Base-by-base conservation (phyloP, 2,329 filamentous ascomycete genomes). In the Amesomyces nigricolor region DNA sequence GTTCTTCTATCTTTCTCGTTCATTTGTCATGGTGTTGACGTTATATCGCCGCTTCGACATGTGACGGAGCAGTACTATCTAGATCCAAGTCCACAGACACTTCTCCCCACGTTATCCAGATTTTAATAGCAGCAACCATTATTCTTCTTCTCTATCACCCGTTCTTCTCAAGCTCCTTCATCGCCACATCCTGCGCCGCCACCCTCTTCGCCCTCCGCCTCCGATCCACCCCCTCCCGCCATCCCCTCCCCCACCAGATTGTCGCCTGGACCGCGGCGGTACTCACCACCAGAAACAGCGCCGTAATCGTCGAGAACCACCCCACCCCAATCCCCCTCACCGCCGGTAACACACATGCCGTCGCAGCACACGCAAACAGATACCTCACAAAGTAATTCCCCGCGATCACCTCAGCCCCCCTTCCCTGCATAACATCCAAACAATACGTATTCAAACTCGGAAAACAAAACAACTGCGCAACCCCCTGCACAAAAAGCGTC, bases 381-480 rank as follows among this genome's bases (percentile, higher is more conserved):
- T 92, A 94, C 5, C 89, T 77, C 49, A 88, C 75, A 64, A 90
- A 83, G 68, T 91, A 94, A 68, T 92, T 94, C 0, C 87, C 87
- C 0, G 88, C 87, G 43, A 89, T 82, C 3, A 92, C 87, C 65
- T 94, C 88, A 3, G 85, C 81, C 43, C 82, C 82, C 30, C 80
- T 75, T 1, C 77, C 76, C 61, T 86, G 86, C 84, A 91, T 89
- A 11, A 92, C 88, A 67, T 94, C 88, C 40, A 94, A 71, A 67
- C 88, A 91, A 70, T 94, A 88, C 1, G 84, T 86, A 66, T 88
- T 88, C 57, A 89, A 65, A 58, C 78, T 81, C 0, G 85, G 83
- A 61, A 88, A 87, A 63, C 83, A 87, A 62, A 87, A 85, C 3
- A 88, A 70, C 66, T 88, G 85, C 1, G 81, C 82, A 0, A 88